Evolutionary conservation across 176 grass and related monocot genomes (phyloP).

Genomic region (Olyra latifolia): DNA sequence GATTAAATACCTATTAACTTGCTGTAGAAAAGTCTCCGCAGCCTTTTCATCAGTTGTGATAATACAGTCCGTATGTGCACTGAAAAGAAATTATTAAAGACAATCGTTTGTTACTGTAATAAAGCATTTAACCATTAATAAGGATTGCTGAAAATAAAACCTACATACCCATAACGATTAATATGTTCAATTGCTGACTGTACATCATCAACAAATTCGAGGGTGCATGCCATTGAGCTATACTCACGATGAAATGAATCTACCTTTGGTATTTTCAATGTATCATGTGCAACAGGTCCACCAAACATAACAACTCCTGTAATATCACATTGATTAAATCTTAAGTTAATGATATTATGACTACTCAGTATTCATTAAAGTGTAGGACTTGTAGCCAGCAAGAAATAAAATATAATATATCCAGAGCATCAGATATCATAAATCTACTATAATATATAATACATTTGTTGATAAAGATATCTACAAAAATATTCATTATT

Average conservation of each 20-base stretch:
- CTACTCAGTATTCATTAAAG: not conserved
- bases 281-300: constrained; percentile 67
- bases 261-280: constrained; percentile 67
- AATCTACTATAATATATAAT: not conserved
- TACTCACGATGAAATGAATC: constrained; percentile 88
- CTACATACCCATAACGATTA: constrained; percentile 73
- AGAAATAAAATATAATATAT: not conserved
- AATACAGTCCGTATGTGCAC: constrained; percentile 94
- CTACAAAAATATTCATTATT: not conserved
- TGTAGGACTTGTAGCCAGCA: not conserved
- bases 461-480: not conserved
- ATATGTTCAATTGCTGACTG: constrained; percentile 88
- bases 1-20: constrained; percentile 88
- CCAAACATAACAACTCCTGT: constrained; percentile 87
- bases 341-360: not conserved
- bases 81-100: constrained; percentile 38
- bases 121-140: not conserved
- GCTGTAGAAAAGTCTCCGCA: constrained; percentile 73
- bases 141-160: not conserved
- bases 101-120: not conserved
- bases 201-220: constrained; percentile 92
- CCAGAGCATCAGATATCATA: not conserved
- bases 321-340: constrained; percentile 23
- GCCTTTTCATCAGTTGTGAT: constrained; percentile 63
- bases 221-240: constrained; percentile 84